Percentiles rank a stretch among this genome's conserved stretches.
These are phyloP conservation scores for Leucocoprinus leucothites DNA, from an alignment of 768 basidiomycete genomes.

Conservation along the genomic window DNA sequence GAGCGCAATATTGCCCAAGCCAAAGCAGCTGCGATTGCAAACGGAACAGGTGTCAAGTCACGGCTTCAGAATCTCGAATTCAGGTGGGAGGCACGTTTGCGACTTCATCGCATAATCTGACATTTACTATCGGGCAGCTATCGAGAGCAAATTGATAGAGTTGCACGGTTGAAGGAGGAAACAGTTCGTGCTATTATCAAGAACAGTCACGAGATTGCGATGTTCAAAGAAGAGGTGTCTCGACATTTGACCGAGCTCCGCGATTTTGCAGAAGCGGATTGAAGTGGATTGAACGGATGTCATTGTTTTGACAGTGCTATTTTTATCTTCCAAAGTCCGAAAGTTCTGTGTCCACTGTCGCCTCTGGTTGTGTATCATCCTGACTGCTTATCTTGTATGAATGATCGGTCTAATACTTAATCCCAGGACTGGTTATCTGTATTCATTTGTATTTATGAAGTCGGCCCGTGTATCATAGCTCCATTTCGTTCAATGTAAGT, in stretches of 20 bases:
- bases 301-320: background rate
- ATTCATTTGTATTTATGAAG: no score
- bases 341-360: no score
- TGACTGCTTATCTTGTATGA: no score
- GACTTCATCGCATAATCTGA: background rate
- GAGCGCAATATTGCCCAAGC: slow-evolving; percentile 75
- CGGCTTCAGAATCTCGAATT: slow-evolving; percentile 75
- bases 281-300: slow-evolving; percentile 1
- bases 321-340: background rate
- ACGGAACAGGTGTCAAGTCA: slow-evolving; percentile 81
- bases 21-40: slow-evolving; percentile 70
- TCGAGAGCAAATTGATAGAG: slow-evolving; percentile 76
- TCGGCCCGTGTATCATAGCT: no score
- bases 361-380: no score
- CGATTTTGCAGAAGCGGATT: slow-evolving; percentile 54
- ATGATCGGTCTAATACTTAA: no score
- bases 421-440: no score
- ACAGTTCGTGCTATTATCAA: slow-evolving; percentile 80
- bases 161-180: slow-evolving; percentile 71
- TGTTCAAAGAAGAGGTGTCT: slow-evolving; percentile 79
- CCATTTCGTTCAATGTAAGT: no score
- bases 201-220: slow-evolving; percentile 79
- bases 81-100: slow-evolving; percentile 43
- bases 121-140: slow-evolving; percentile 43
- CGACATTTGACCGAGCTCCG: slow-evolving; percentile 64